Base-by-base conservation (phyloP, 208 protist species). In the Crithidia brevicula region DNA sequence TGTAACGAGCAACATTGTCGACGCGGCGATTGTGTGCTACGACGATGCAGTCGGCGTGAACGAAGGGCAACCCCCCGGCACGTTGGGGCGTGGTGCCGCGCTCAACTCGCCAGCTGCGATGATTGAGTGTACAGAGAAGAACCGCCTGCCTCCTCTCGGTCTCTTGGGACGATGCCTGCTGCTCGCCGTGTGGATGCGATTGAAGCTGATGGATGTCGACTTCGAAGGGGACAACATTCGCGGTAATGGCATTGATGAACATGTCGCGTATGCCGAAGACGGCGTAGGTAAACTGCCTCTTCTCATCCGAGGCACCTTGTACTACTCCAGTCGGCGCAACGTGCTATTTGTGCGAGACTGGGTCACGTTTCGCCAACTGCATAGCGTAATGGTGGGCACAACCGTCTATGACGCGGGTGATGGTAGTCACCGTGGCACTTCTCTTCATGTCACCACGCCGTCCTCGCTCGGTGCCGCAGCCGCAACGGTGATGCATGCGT, bases 291-390 rank as follows among this genome's bases (percentile, higher is more conserved):
- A n/a, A n/a, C n/a, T n/a, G 0, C 10, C 36, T 40, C 15, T 40
- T 40, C 8, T 13, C 2, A 54, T 31, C 7, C 30, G 59, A 16
- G 67, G 67, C 23, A 66, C 67, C 4, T n/a, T 73, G 16, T 65
- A 42, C 30, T 73, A 73, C 50, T 73, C 67, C 16, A 50, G 57
- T 52, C 57, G 67, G 8, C 67, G 67, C 25, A 58, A 52, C 40
- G 52, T 73, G 36, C 38, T 73, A 20, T 62, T 65, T 52, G 67
- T 46, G 49, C 56, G 67, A 11, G 67, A 73, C 49, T 73, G 67
- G 67, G 34, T 20, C 2, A 73, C 67, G 18, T 46, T 50, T 4
- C 34, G 31, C 1, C 67, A 73, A 22, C 57, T 73, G 3, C 49
- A 40, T 9, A 5, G 31, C 30, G 58, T 73, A 4, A 16, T 65